Base-by-base conservation (phyloP, 768 basidiomycete species). In the Cystobasidiopsis lactophilus region DNA sequence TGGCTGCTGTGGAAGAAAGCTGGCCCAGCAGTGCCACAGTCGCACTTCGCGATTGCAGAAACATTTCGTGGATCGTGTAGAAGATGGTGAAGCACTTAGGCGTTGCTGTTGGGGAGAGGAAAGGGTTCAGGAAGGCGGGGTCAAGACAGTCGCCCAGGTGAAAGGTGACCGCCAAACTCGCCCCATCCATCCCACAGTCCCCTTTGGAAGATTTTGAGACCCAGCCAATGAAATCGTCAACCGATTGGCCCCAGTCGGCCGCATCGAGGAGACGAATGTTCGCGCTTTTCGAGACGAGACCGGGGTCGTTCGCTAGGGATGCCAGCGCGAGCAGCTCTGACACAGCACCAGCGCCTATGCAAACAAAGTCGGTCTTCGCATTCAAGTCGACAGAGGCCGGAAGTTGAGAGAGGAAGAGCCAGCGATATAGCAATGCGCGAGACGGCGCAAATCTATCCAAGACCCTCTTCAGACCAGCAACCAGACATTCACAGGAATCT, bases 1-100 rank as follows among this genome's bases (percentile, higher is more conserved):
- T 23, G 1, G 46, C 35, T 4, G 51, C 40, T 0, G 38, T 24
- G 14, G 29, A 10, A 2, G 46, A 45, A 24, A 62, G 23, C 26
- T 44, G 33, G 11, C 53, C 49, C 29, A 63, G 56, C 44, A 63
- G 50, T 27, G 60, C 55, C 19, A 63, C 50, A 3, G 60, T 61
- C 38, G 52, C 44, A 2, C 45, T 2, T n/a, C 60, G 56, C 16
- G 60, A 61, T 29, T 61, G 52, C 18, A 59, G 52, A 44, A 63
- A 55, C 35, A 63, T 60, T 39, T 63, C 62, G 35, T 57, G 53
- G 51, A 58, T 56, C 16, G 62, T 63, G 57, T 55, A 63, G 48
- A 52, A 47, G 48, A 59, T 53, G 35, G 61, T 62, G 54, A 60
- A 46, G 18, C 60, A 50, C n/a, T 43, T 29, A 18, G 52, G 21